These are phyloP conservation scores for Enteropsectra breve DNA, from an alignment of 371 early-diverging fungal genomes.

Conservation along the genomic window DNA sequence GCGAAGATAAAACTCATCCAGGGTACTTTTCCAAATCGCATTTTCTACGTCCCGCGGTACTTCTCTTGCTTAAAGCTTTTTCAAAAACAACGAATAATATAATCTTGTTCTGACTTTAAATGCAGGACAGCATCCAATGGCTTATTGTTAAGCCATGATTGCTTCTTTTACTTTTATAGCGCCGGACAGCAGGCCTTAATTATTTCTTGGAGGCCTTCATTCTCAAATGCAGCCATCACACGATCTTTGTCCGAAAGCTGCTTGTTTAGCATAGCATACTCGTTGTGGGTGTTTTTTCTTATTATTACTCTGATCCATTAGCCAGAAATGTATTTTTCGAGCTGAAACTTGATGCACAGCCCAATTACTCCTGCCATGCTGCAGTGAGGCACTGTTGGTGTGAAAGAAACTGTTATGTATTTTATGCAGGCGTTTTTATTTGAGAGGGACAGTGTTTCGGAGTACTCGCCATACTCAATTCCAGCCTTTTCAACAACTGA, in stretches of 20 bases:
- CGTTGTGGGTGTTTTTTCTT: constrained; percentile 81
- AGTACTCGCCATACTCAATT: constrained; percentile 31
- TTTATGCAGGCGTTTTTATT: constrained; percentile 21
- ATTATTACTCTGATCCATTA: constrained; percentile 70
- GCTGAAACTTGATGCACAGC: constrained; percentile 78
- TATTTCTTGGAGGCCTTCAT: constrained; percentile 58
- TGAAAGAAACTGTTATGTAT: constrained; percentile 61
- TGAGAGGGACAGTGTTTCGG: constrained; percentile 61
- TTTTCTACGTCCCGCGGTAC: no score
- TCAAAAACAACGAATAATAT: no score
- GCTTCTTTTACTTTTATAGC: no score
- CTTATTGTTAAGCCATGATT: no score
- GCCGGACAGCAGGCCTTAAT: constrained; percentile 47
- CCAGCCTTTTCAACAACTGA: constrained; percentile 48
- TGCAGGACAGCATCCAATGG: no score
- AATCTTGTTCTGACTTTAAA: no score
- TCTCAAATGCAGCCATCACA: constrained; percentile 93
- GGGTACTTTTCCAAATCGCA: no score
- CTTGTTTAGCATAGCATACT: constrained; percentile 80
- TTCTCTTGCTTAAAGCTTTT: no score
- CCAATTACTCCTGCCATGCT: constrained; percentile 98
- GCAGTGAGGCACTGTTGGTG: constrained; percentile 98
- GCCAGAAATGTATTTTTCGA: constrained; percentile 72
- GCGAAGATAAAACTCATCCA: no score
- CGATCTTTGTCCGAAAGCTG: constrained; percentile 97